Evolutionary conservation across 2,329 filamentous ascomycete species (phyloP), one percentile per base, ranked within the genome.

Genomic region (Fusarium sp.): DNA sequence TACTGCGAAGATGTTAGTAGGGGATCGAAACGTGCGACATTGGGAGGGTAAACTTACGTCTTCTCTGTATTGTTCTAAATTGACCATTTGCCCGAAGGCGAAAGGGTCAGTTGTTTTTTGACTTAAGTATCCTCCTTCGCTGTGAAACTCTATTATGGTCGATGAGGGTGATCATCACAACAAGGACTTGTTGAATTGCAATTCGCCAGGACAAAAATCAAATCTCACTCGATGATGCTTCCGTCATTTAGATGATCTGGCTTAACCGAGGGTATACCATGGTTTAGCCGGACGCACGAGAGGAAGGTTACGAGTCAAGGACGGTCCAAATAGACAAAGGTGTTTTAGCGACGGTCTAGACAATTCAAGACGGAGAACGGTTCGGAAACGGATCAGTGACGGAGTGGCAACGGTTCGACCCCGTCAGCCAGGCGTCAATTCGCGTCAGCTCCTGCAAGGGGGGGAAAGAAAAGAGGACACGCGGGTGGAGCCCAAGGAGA

Each of bases 191-290:
- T 45, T 45, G 39, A 27, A 35, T 43, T n/a, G 29, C 10, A 11
- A 54, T 33, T 59, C 33, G 27, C 29, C 7, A 35, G 24, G 29
- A 16, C 2, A 13, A 45, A 39, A 41, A 14, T 35, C 50, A 24
- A 27, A 48, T 50, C 22, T 27, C 39, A 29, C 10, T 35, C 43
- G 29, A 37, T 39, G 58, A 29, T 57, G 54, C 27, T 57, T 37
- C 18, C 45, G 31, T 20, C 56, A 57, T 16, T 58, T 33, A 74
- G 77, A 79, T 80, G 68, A 31, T 48, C 37, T 29, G 71, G 52
- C 77, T 80, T 82, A 81, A 72, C 80, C 80, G 80, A 76, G 52
- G 68, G 64, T 79, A 71, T 64, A 57, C 70, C 79, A 75, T 64
- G 73, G 78, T 79, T 81, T 81, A 80, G 58, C 80, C 80, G 79